Conservation (phyloP, 345 rosid genomes). For the Eucalyptus marginata region DNA sequence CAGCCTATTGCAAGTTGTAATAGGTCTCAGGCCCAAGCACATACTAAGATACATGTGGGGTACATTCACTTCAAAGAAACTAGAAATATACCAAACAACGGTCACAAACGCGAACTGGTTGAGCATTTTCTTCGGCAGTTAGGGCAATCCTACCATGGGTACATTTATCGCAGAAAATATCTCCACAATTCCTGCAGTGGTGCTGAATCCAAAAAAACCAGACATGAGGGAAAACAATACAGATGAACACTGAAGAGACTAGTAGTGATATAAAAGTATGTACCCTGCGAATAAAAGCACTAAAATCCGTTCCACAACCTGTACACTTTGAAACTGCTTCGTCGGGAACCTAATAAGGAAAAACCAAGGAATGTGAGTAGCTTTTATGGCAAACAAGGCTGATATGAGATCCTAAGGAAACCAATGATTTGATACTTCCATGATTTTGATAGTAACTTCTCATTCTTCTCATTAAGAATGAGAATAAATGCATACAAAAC, state of each 20-base stretch:
- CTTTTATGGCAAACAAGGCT: neutral
- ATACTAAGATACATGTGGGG: neutral
- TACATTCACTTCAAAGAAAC: neutral
- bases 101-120: slow-evolving; percentile 93
- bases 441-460: neutral
- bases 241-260: neutral
- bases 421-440: neutral
- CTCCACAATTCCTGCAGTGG: slow-evolving; percentile 99
- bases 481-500: neutral
- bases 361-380: neutral
- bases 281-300: slow-evolving; percentile 85
- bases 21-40: neutral
- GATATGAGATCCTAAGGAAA: neutral
- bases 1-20: neutral
- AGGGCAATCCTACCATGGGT: slow-evolving; percentile 91
- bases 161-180: slow-evolving; percentile 97
- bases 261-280: neutral
- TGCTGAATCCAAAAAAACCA: slow-evolving; percentile 38
- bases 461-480: neutral
- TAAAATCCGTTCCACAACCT: slow-evolving; percentile 78
- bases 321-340: slow-evolving; percentile 87
- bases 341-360: slow-evolving; percentile 67
- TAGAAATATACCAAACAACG: slow-evolving; percentile 63
- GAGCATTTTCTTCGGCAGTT: slow-evolving; percentile 91
- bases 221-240: neutral